Conservation (phyloP, 2,329 filamentous ascomycete genomes). For the Arthrinium phaeospermum region DNA sequence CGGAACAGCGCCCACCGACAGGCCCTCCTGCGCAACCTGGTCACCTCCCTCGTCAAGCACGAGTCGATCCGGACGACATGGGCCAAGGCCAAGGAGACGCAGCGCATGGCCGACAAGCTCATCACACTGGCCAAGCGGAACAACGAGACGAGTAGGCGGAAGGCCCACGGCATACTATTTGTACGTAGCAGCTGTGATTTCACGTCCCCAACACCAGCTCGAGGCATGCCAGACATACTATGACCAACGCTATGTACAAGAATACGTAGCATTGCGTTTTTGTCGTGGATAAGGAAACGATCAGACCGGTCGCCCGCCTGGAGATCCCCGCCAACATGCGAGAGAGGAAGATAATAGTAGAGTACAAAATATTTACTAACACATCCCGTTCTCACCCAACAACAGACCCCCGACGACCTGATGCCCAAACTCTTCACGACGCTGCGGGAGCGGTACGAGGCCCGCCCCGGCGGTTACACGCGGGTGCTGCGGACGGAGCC, state of each 20-base stretch:
- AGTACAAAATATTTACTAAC: neutral
- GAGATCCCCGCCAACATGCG: neutral
- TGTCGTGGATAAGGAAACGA: neutral
- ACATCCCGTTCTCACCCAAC: constrained; percentile 16
- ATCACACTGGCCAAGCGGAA: constrained; percentile 94
- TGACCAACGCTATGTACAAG: neutral
- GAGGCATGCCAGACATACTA: neutral
- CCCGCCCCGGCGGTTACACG: constrained; percentile 90
- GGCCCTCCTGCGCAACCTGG: constrained; percentile 92
- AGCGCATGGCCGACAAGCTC: constrained; percentile 90
- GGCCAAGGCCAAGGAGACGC: constrained; percentile 96
- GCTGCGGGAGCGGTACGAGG: constrained; percentile 78
- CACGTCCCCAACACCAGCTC: constrained; percentile 5
- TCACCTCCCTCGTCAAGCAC: constrained; percentile 91
- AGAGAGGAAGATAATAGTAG: constrained; percentile 37
- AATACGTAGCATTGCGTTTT: neutral
- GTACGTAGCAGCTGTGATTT: constrained; percentile 64
- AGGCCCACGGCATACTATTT: constrained; percentile 82
- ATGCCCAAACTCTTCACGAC: constrained; percentile 88
- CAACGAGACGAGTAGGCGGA: constrained; percentile 77
- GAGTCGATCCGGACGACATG: constrained; percentile 95
- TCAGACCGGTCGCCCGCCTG: neutral
- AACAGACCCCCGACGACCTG: constrained; percentile 69
- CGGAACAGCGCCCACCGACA: constrained; percentile 87
- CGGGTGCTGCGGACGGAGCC: constrained; percentile 92